phyloP scores from a whole-genome alignment of 805 yeast species.

The Myxozyma vanderwaltii region DNA sequence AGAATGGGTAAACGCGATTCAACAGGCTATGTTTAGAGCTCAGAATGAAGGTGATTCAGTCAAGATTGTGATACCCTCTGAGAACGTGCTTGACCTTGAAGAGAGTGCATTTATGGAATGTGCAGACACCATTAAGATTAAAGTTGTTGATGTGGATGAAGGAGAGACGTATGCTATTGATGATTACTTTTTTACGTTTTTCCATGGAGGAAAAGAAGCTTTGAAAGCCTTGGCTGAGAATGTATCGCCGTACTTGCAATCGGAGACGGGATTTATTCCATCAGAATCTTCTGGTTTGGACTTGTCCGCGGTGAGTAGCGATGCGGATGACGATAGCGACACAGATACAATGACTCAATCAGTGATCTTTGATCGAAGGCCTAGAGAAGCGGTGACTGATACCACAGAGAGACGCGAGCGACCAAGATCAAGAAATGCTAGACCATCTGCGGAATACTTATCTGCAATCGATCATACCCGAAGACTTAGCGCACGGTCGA shows the following conservation, averaged over 20 bases:
- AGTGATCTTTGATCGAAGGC: neutral
- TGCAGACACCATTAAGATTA: conserved; percentile 60
- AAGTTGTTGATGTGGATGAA: conserved; percentile 55
- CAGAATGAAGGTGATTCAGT: conserved; percentile 72
- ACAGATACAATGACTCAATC: conserved; percentile 9
- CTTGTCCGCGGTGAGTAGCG: neutral
- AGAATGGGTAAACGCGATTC: conserved; percentile 74
- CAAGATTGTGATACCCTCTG: conserved; percentile 73
- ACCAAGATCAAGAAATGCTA: no score
- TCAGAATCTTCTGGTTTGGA: neutral
- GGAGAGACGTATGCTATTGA: conserved; percentile 60
- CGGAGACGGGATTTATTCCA: neutral
- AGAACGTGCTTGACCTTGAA: conserved; percentile 63
- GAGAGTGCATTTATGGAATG: conserved; percentile 57
- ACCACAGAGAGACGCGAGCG: conserved; percentile 17
- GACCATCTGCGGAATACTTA: conserved; percentile 13
- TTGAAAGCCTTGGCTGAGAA: conserved; percentile 11
- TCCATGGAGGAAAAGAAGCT: conserved; percentile 53
- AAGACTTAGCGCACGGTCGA: neutral
- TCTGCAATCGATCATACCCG: neutral
- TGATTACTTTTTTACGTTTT: conserved; percentile 69
- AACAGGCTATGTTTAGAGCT: conserved; percentile 74
- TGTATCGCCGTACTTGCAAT: neutral
- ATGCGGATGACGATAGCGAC: conserved; percentile 16
- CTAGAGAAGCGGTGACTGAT: conserved; percentile 13